These are phyloP conservation scores for Leccinum olivaceopallidum DNA, from an alignment of 768 basidiomycete species.

Conservation along the genomic window DNA sequence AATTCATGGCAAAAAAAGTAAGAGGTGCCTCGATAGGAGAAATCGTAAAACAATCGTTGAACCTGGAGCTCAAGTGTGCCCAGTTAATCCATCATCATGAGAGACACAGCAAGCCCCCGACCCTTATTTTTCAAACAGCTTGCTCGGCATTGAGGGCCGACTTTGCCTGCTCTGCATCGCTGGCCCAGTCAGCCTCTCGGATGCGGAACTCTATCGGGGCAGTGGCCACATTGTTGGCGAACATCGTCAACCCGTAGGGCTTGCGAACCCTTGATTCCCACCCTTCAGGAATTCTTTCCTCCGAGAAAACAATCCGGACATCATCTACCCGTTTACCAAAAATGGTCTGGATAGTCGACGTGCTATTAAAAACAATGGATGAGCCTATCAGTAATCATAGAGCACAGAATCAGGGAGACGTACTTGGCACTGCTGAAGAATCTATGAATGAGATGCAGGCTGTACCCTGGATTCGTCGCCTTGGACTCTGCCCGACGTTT, in stretches of 20 bases:
- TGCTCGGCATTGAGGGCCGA: slow-evolving; percentile 2
- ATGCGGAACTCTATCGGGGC: slow-evolving; percentile 15
- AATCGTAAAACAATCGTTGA: not conserved
- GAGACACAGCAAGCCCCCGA: not conserved
- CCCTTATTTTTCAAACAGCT: not conserved
- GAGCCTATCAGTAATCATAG: not conserved
- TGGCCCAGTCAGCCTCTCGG: slow-evolving; percentile 19
- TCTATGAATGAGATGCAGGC: slow-evolving; percentile 50
- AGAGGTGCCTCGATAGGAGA: not conserved
- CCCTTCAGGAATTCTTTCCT: slow-evolving; percentile 69
- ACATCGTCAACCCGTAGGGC: slow-evolving; percentile 59
- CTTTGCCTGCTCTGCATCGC: not conserved
- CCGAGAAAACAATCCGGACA: slow-evolving; percentile 53
- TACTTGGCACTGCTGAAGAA: slow-evolving; percentile 71
- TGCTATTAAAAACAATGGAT: slow-evolving; percentile 36
- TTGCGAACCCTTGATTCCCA: slow-evolving; percentile 67
- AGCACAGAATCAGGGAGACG: slow-evolving; percentile 20
- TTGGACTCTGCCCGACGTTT: slow-evolving; percentile 62
- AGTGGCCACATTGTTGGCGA: slow-evolving; percentile 46
- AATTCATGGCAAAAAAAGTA: too few species aligned
- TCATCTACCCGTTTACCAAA: slow-evolving; percentile 65
- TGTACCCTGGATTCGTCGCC: slow-evolving; percentile 54
- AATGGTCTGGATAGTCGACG: slow-evolving; percentile 60
- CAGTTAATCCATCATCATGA: not conserved
- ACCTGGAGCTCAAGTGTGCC: not conserved